Evolutionary conservation across 768 basidiomycete genomes (phyloP), one percentile per base, ranked within the genome.

Genomic region (Xerocomellus chrysenteron): DNA sequence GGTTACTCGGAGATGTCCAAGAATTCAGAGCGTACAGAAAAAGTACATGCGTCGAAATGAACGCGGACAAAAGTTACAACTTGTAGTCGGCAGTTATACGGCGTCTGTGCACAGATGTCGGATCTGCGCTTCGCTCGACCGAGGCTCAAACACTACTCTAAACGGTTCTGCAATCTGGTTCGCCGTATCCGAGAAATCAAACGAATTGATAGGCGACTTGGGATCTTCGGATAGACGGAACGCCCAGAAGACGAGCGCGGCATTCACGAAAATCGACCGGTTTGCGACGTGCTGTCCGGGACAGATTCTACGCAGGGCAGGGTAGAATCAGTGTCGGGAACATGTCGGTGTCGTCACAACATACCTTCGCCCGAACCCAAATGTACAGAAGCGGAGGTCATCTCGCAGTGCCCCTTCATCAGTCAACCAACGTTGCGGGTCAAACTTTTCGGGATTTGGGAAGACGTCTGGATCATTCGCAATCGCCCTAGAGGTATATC

Each of bases 321-420:
- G 14, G 16, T n/a, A 40, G 30, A 2, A 14, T 37, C 35, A n/a
- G 4, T 1, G 12, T 35, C 28, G 6, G 21, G 19, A n/a, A 19
- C 5, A 19, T 5, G 16, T 3, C 12, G 16, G 17, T 14, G 14
- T 21, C 30, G 12, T 17, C 17, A 10, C 19, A 28, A 30, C 48
- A 7, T n/a, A 58, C 57, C 57, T 50, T 33, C 49, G 39, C 14
- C 56, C 49, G 17, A 58, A 58, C 4, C 57, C 57, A 37, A 50
- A 58, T 17, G 32, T 33, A 46, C 33, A 46, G 33, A 58, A 58
- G 28, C 49, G 57, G 33, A 50, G 24, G 26, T 51, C 57, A 2
- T 58, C 35, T 24, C 56, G 55, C 9, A 42, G 33, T 6, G 49
- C 41, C 3, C 56, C 48, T 13, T 50, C 33, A 0, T 11, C 26